Conservation (phyloP, 306 rosid species). For the Casuarina equisetifolia region DNA sequence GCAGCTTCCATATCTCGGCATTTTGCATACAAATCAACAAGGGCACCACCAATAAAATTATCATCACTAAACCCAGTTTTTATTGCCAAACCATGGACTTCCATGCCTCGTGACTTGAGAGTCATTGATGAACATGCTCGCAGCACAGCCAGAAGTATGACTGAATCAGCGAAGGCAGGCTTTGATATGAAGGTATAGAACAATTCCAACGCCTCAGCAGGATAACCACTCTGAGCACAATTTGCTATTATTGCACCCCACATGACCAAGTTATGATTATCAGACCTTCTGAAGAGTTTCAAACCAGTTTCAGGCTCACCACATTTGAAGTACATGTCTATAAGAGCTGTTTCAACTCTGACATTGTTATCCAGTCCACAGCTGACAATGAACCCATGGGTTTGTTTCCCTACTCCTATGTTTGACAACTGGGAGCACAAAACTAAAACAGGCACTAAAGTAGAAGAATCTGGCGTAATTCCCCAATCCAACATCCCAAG, state of each 20-base stretch:
- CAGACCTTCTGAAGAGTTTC: slow-evolving; percentile 30
- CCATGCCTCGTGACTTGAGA: slow-evolving; percentile 27
- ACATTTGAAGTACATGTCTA: slow-evolving; percentile 42
- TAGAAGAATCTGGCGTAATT: slow-evolving; percentile 34
- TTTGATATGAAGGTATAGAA: slow-evolving; percentile 17
- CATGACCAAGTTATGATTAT: slow-evolving; percentile 26
- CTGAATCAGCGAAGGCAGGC: slow-evolving; percentile 28
- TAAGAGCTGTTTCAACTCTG: slow-evolving; percentile 46
- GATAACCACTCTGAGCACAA: slow-evolving; percentile 24
- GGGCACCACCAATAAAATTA: slow-evolving; percentile 32
- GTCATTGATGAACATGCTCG: slow-evolving; percentile 43
- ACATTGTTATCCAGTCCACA: slow-evolving; percentile 25
- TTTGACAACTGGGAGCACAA: slow-evolving; percentile 34
- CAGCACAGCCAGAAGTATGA: slow-evolving; percentile 37
- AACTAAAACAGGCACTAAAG: slow-evolving; percentile 35
- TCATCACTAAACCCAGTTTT: slow-evolving; percentile 27
- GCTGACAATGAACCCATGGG: slow-evolving; percentile 29
- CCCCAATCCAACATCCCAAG: slow-evolving; percentile 30
- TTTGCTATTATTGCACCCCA: slow-evolving; percentile 36
- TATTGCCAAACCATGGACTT: slow-evolving; percentile 35
- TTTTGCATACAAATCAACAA: slow-evolving; percentile 45
- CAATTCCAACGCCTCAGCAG: slow-evolving; percentile 34
- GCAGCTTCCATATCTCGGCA: slow-evolving; percentile 33
- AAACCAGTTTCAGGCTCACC: slow-evolving; percentile 26
- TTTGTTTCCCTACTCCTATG: slow-evolving; percentile 37